A percentile compares a stretch with the other conserved stretches of the same genome.
phyloP scores from a whole-genome alignment of 1,284 basidiomycete species.

The Erythrobasidium hasegawianum region DNA sequence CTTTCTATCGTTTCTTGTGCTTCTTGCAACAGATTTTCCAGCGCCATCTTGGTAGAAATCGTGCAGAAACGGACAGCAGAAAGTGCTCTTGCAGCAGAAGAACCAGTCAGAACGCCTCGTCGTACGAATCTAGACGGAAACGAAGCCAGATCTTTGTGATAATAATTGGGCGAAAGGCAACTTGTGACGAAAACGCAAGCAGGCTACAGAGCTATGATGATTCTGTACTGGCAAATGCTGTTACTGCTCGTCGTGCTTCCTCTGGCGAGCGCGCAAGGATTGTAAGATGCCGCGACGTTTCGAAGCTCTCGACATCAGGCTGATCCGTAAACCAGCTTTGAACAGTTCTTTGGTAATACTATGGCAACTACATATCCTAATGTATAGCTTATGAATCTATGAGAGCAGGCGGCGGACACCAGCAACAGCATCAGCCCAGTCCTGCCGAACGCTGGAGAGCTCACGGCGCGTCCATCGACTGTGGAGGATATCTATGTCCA shows the following conservation, averaged over 20 bases:
- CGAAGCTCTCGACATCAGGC: not conserved
- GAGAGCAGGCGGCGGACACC: slow-evolving; percentile 19
- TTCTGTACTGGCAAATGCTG: not conserved
- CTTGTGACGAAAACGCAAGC: not conserved
- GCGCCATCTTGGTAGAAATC: no score
- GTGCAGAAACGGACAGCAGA: no score
- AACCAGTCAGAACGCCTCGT: no score
- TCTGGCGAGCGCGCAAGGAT: slow-evolving; percentile 15
- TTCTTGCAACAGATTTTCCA: not conserved
- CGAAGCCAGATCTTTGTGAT: not conserved
- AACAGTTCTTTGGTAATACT: slow-evolving; percentile 27
- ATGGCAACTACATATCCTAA: no score
- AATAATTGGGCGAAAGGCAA: not conserved
- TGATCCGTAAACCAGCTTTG: slow-evolving; percentile 10
- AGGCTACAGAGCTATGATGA: not conserved
- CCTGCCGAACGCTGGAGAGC: slow-evolving; percentile 29
- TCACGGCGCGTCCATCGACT: slow-evolving; percentile 25
- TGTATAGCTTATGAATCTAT: no score
- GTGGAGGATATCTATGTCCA: slow-evolving; percentile 29
- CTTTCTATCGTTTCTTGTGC: slow-evolving; percentile 1
- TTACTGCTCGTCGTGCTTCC: not conserved
- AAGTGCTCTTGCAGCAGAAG: no score
- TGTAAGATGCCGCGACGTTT: slow-evolving; percentile 10
- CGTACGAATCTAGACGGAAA: not conserved
- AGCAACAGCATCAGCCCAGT: slow-evolving; percentile 25